Conservation (phyloP, 306 rosid species). For the Trifolium pratense region DNA sequence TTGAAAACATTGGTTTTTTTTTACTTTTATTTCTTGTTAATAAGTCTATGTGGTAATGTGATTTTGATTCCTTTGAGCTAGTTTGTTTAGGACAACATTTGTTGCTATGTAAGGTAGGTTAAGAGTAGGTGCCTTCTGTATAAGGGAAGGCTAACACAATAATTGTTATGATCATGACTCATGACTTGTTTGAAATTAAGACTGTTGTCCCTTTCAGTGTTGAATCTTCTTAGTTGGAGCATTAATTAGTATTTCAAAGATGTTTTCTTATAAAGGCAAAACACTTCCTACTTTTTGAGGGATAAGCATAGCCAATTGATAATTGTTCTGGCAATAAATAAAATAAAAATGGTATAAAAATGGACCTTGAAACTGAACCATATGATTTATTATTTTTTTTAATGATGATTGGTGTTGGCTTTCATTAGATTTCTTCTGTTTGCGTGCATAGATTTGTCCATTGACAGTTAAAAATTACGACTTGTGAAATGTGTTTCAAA, state of each 20-base stretch:
- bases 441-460: neutral
- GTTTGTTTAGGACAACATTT: constrained; percentile 20
- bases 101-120: constrained; percentile 6
- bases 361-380: neutral
- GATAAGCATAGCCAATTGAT: neutral
- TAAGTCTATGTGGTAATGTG: neutral
- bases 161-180: constrained; percentile 14
- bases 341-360: neutral
- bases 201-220: constrained; percentile 1
- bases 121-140: neutral
- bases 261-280: neutral
- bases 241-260: constrained; percentile 14
- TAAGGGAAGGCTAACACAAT: constrained; percentile 16
- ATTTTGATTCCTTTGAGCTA: neutral
- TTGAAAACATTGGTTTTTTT: neutral
- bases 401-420: constrained; percentile 8
- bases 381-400: neutral
- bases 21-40: neutral
- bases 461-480: neutral
- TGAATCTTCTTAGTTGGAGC: constrained; percentile 1
- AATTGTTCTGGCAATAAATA: neutral
- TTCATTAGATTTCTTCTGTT: constrained; percentile 7
- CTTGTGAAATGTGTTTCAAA: constrained; percentile 15
- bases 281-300: constrained; percentile 11
- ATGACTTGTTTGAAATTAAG: constrained; percentile 8